A percentile compares a stretch with the other conserved stretches of the same genome.
Conservation (phyloP, 768 basidiomycete genomes). For the Amanita thiersii region DNA sequence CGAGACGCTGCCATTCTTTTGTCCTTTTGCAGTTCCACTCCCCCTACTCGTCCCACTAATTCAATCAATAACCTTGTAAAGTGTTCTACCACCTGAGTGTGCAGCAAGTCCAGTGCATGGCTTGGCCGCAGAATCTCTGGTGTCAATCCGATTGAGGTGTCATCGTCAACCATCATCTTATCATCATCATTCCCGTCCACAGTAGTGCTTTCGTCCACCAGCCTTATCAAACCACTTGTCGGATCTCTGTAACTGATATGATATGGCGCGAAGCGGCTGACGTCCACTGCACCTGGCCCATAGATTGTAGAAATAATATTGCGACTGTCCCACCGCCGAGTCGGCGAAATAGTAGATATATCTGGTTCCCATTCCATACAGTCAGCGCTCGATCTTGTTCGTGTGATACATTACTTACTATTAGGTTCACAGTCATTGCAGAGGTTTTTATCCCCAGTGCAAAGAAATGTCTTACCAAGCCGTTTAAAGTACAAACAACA, state of each 20-base stretch:
- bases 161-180: conserved; percentile 61
- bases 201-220: conserved; percentile 1
- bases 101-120: conserved; percentile 58
- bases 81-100: conserved; percentile 61
- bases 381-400: too few species aligned
- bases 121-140: conserved; percentile 32
- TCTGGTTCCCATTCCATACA: conserved; percentile 12
- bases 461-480: conserved; percentile 46
- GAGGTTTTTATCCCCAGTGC: conserved; percentile 65
- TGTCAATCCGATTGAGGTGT: conserved; percentile 19
- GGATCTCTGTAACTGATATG: conserved; percentile 29
- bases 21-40: conserved; percentile 29
- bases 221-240: conserved; percentile 11
- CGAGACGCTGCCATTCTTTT: conserved; percentile 35
- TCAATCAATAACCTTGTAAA: conserved; percentile 55
- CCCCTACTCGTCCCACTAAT: conserved; percentile 48
- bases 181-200: conserved; percentile 26
- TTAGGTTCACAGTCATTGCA: conserved; percentile 29
- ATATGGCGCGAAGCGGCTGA: conserved; percentile 30
- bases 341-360: conserved; percentile 29
- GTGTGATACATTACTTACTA: background rate
- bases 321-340: conserved; percentile 37
- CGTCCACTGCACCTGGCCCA: conserved; percentile 24
- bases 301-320: conserved; percentile 43
- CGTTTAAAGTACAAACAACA: conserved; percentile 59